Percentiles rank a stretch among this genome's conserved stretches.
Evolutionary conservation across 2,329 filamentous ascomycete species (phyloP).

Genomic region (Xylariaceae sp.): DNA sequence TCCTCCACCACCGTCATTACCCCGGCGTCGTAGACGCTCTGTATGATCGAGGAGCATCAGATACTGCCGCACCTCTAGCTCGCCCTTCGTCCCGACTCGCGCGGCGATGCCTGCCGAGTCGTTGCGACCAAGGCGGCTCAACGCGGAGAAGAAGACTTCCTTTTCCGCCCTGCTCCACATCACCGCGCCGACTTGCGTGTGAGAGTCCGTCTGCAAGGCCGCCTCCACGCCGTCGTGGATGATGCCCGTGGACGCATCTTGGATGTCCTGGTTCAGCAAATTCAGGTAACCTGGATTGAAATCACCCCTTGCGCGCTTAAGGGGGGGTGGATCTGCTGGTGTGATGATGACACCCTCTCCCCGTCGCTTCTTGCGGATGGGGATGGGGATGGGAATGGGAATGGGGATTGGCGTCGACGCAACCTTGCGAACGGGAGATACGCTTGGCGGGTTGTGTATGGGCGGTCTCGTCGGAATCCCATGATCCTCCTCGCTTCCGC

Average conservation of each 20-base stretch:
- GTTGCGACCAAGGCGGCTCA: conserved; percentile 59
- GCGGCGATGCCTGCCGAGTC: conserved; percentile 57
- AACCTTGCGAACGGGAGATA: background rate
- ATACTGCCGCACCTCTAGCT: conserved; percentile 68
- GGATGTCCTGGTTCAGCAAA: conserved; percentile 53
- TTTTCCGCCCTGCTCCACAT: conserved; percentile 71
- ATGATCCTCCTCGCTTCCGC: background rate
- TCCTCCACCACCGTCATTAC: conserved; percentile 40
- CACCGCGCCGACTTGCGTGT: conserved; percentile 62
- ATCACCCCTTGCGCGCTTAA: conserved; percentile 41
- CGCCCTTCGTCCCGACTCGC: conserved; percentile 63
- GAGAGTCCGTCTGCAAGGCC: conserved; percentile 11
- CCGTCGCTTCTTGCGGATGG: conserved; percentile 14
- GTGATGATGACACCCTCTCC: conserved; percentile 19
- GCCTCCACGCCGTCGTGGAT: conserved; percentile 28
- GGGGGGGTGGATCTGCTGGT: conserved; percentile 27
- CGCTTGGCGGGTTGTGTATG: background rate
- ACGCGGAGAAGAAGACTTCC: conserved; percentile 57
- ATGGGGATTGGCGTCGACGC: background rate
- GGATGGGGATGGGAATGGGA: background rate
- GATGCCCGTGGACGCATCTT: conserved; percentile 42
- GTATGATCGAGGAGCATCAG: conserved; percentile 57
- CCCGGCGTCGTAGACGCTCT: too few relatives aligned
- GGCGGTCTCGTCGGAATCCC: background rate
- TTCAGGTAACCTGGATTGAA: conserved; percentile 44